Evolutionary conservation across 805 yeast species (phyloP).

Genomic region (Candida xyloterini): DNA sequence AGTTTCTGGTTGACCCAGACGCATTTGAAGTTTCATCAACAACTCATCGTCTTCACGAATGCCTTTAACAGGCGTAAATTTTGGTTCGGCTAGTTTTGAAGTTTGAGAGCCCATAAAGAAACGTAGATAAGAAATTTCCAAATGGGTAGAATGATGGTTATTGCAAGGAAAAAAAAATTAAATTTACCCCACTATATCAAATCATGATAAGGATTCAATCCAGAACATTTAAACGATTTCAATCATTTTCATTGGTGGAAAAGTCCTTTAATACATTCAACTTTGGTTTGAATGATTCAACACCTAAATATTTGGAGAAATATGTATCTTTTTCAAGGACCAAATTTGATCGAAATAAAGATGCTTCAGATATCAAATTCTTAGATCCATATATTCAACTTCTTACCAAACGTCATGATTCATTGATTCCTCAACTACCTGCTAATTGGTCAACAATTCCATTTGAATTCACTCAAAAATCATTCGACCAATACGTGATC

Average conservation of each 20-base stretch:
- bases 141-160: neutral
- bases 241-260: neutral
- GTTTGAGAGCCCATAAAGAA: constrained; percentile 27
- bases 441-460: neutral
- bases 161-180: neutral
- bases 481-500: neutral
- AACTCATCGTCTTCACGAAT: constrained; percentile 30
- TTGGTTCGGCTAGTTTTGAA: constrained; percentile 23
- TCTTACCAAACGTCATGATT: neutral
- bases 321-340: neutral
- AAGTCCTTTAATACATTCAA: neutral
- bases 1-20: constrained; percentile 15
- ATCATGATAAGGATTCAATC: constrained; percentile 1
- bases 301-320: neutral
- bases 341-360: neutral
- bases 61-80: constrained; percentile 18
- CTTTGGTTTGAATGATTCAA: neutral
- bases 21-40: constrained; percentile 29
- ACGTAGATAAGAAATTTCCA: constrained; percentile 1
- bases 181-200: constrained; percentile 6
- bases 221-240: neutral
- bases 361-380: neutral
- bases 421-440: neutral
- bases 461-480: neutral
- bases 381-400: constrained; percentile 2